These are phyloP conservation scores for Cytospora piceae DNA, from an alignment of 2,329 filamentous ascomycete species.

Conservation along the genomic window DNA sequence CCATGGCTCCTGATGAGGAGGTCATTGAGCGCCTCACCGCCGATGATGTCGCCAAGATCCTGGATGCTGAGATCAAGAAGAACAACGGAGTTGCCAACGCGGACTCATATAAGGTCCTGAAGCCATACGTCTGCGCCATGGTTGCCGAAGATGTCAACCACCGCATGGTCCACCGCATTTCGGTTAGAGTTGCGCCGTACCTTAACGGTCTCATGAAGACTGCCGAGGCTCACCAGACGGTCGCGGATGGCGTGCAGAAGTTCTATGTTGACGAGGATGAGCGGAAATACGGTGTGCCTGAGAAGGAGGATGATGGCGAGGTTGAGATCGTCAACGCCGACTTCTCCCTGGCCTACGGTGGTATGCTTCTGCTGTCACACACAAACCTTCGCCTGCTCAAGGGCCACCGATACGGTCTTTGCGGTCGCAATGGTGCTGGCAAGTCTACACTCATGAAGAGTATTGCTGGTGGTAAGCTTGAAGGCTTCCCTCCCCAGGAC, in stretches of 20 bases:
- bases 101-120: slow-evolving; percentile 69
- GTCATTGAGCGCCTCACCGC: slow-evolving; percentile 68
- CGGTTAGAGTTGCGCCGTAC: slow-evolving; percentile 72
- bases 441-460: slow-evolving; percentile 99
- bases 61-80: slow-evolving; percentile 77
- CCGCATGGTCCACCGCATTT: slow-evolving; percentile 75
- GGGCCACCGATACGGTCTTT: slow-evolving; percentile 95
- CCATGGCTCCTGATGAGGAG: slow-evolving; percentile 75
- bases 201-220: slow-evolving; percentile 70
- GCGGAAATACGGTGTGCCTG: slow-evolving; percentile 81
- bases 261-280: slow-evolving; percentile 84
- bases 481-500: slow-evolving; percentile 93
- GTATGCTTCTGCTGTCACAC: slow-evolving; percentile 94
- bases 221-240: slow-evolving; percentile 60
- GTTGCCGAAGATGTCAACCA: slow-evolving; percentile 86
- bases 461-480: slow-evolving; percentile 93
- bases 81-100: slow-evolving; percentile 64
- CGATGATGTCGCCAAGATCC: slow-evolving; percentile 73
- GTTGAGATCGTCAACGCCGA: slow-evolving; percentile 96
- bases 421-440: slow-evolving; percentile 93
- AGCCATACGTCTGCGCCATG: slow-evolving; percentile 79
- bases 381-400: slow-evolving; percentile 94
- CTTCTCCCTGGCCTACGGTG: slow-evolving; percentile 96
- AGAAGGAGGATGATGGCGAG: slow-evolving; percentile 89
- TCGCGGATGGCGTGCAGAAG: slow-evolving; percentile 75